These are phyloP conservation scores for Pseudozyma pruni DNA, from an alignment of 1,284 basidiomycete species.

Conservation along the genomic window DNA sequence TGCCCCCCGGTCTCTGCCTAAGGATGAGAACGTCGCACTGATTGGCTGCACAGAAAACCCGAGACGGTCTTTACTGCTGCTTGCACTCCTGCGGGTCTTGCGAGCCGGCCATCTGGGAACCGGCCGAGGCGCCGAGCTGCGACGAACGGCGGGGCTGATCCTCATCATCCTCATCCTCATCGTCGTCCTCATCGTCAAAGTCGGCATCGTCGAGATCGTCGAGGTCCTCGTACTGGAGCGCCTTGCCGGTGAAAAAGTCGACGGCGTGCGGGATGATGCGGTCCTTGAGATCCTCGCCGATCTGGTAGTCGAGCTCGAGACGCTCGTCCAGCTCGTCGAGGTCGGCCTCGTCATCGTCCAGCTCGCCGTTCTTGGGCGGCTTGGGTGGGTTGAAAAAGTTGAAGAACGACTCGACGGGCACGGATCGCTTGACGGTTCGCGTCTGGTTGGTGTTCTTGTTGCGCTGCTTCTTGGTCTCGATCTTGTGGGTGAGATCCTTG, in stretches of 20 bases:
- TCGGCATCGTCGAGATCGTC: slow-evolving; percentile 73
- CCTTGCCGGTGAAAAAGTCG: slow-evolving; percentile 90
- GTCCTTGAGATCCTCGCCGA: slow-evolving; percentile 98
- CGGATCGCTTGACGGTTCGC: slow-evolving; percentile 66
- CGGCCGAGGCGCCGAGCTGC: slow-evolving; percentile 48
- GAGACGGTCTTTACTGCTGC: slow-evolving; percentile 50
- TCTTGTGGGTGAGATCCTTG: slow-evolving; percentile 95
- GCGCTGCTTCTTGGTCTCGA: slow-evolving; percentile 98
- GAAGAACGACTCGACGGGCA: slow-evolving; percentile 67
- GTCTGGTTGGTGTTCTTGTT: slow-evolving; percentile 77
- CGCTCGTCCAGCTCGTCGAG: slow-evolving; percentile 77
- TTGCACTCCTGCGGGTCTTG: slow-evolving; percentile 65
- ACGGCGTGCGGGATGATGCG: slow-evolving; percentile 94
- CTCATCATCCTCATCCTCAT: slow-evolving; percentile 67
- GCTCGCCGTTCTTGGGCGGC: slow-evolving; percentile 61
- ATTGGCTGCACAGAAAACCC: no score
- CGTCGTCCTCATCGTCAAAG: slow-evolving; percentile 69
- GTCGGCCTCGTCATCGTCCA: slow-evolving; percentile 60
- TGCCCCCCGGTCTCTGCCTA: no score
- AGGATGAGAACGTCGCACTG: no score
- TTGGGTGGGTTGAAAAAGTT: slow-evolving; percentile 68
- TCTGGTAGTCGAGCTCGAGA: slow-evolving; percentile 96
- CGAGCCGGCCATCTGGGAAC: slow-evolving; percentile 53
- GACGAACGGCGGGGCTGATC: slow-evolving; percentile 39
- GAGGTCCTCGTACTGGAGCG: slow-evolving; percentile 82